Evolutionary conservation across 2,329 filamentous ascomycete genomes (phyloP).

Genomic region (Knufia petricola): DNA sequence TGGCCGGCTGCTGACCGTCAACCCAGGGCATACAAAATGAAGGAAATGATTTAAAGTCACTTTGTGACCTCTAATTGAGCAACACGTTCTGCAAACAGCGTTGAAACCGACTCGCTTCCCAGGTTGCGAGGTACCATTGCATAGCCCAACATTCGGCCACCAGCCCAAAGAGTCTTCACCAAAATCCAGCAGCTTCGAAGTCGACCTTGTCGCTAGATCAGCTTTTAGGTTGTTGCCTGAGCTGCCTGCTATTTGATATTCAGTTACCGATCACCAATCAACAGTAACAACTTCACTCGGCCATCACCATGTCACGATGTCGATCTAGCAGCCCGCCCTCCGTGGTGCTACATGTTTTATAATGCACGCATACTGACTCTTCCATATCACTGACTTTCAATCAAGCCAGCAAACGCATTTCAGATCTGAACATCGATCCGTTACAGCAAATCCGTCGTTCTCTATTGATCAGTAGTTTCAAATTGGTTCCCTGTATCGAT

Average conservation of each 20-base stretch:
- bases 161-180: too few species aligned
- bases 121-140: too few species aligned
- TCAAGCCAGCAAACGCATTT: neutral
- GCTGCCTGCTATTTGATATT: neutral
- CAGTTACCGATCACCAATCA: neutral
- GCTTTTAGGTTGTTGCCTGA: neutral
- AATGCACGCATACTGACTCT: neutral
- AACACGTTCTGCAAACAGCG: too few species aligned
- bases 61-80: too few species aligned
- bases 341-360: neutral
- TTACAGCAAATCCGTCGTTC: neutral
- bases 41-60: too few species aligned
- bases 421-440: neutral
- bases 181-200: neutral
- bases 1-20: too few species aligned
- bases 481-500: neutral
- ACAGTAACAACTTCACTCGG: neutral
- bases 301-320: constrained; percentile 1
- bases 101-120: too few species aligned
- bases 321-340: neutral
- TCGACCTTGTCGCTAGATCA: neutral
- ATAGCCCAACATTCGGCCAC: too few species aligned
- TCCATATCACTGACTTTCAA: neutral
- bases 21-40: too few species aligned
- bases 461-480: neutral